A percentile compares a stretch with the other conserved stretches of the same genome.
phyloP scores from a whole-genome alignment of 2,329 filamentous ascomycete species.

The Davidsoniella neocaledoniae region DNA sequence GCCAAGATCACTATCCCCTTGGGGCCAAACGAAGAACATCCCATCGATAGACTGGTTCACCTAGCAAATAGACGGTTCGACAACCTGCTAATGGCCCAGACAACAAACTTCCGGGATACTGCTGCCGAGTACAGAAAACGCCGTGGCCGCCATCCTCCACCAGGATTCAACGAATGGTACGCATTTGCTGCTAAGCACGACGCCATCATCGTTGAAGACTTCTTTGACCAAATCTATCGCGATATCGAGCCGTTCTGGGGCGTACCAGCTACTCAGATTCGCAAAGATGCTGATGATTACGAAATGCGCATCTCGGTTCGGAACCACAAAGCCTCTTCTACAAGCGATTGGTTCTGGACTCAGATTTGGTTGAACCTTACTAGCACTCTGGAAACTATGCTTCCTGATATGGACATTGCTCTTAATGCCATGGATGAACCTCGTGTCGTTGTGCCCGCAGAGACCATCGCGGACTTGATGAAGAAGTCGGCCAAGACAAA shows the following conservation, averaged over 20 bases:
- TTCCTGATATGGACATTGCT: conserved; percentile 52
- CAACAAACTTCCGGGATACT: conserved; percentile 31
- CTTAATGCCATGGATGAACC: conserved; percentile 54
- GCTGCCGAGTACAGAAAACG: conserved; percentile 37
- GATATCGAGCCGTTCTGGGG: conserved; percentile 44
- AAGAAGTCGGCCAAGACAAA: conserved; percentile 32
- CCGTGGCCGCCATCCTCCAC: conserved; percentile 43
- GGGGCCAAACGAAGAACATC: conserved; percentile 22
- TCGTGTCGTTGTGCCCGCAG: conserved; percentile 44
- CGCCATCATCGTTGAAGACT: conserved; percentile 44
- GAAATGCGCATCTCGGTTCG: conserved; percentile 47
- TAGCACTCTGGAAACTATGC: conserved; percentile 32
- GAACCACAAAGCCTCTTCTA: conserved; percentile 31
- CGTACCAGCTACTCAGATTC: conserved; percentile 29
- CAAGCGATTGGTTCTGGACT: conserved; percentile 41
- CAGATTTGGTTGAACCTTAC: conserved; percentile 38
- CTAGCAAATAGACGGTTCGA: conserved; percentile 29
- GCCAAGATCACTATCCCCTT: conserved; percentile 14
- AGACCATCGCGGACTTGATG: conserved; percentile 40
- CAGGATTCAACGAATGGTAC: conserved; percentile 46
- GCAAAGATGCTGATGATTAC: conserved; percentile 34
- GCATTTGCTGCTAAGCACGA: conserved; percentile 32
- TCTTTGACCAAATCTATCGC: conserved; percentile 47
- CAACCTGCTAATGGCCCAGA: conserved; percentile 26
- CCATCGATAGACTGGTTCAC: conserved; percentile 33